Evolutionary conservation across 768 basidiomycete genomes (phyloP).

Genomic region (Suillus clintonianus): DNA sequence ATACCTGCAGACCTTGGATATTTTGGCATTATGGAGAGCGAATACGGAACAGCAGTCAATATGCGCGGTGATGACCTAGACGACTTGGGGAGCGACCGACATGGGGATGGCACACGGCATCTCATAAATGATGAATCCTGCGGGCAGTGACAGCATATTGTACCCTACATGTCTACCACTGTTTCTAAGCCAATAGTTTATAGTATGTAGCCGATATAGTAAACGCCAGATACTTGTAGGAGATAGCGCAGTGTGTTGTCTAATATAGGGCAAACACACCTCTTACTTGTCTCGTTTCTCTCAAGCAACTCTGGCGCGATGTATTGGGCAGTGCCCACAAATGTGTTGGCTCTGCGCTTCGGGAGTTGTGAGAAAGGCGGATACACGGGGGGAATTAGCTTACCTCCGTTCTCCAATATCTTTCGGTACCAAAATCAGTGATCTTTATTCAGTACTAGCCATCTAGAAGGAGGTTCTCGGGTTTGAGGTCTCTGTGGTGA

Average conservation of each 20-base stretch:
- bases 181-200: background rate
- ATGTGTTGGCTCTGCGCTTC: slow-evolving; percentile 63
- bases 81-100: background rate
- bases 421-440: slow-evolving; percentile 94
- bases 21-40: slow-evolving; percentile 50
- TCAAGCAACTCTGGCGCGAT: slow-evolving; percentile 86
- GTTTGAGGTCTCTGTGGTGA: slow-evolving; percentile 66
- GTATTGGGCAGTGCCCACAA: slow-evolving; percentile 91
- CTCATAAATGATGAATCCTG: background rate
- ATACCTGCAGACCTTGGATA: slow-evolving; percentile 36
- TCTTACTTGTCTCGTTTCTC: slow-evolving; percentile 69
- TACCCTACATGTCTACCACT: background rate
- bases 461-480: slow-evolving; percentile 91
- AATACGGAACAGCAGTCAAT: slow-evolving; percentile 51
- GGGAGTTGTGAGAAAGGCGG: slow-evolving; percentile 27
- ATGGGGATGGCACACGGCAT: background rate
- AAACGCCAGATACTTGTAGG: too few species aligned
- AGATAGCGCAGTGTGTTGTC: too few species aligned
- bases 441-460: slow-evolving; percentile 85
- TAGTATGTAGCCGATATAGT: too few species aligned
- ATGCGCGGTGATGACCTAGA: slow-evolving; percentile 24
- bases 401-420: slow-evolving; percentile 59
- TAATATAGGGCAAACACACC: slow-evolving; percentile 43
- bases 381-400: slow-evolving; percentile 23
- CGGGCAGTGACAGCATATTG: background rate